Evolutionary conservation across 371 early-diverging fungal genomes (phyloP), one percentile per base, ranked within the genome.

Genomic region (Mucor circinelloides): DNA sequence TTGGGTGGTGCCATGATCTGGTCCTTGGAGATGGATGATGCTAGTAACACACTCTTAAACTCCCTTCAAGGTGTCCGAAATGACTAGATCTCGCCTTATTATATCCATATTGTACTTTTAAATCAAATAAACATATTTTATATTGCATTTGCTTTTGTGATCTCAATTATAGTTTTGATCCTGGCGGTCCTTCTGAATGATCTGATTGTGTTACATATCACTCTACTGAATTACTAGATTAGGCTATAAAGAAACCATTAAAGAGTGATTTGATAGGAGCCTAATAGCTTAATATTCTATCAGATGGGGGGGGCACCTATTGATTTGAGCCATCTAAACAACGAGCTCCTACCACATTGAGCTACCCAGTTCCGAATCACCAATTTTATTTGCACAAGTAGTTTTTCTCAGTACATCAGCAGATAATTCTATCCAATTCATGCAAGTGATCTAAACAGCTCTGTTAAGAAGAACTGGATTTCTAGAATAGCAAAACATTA

Each of bases 1-100:
- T 75, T 90, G 13, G 83, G 78, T 30, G 90, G 89, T 23, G 78
- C 85, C 42, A 83, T 88, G 80, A 68, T 90, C 15, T 91, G 89
- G 82, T 88, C 80, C 21, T 63, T 82, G 50, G 83, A 82, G 67
- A 82, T 82, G 83, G 82, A 82, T 57, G 79, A 79, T 48, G 25
- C 64, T 12, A 56, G 69, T 3, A 30, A 79, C 54, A 62, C 72
- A 34, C 66, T 82, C 4, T 62, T 82, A 36, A 72, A 68, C 15
- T 59, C 79, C 3, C 64, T 82, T 30, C 82, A 82, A 63, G 67
- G 61, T 48, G 67, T 79, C 19, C 72, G 81, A 60, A 38, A 65
- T 2, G 13, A 36, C 10, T 73, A 69, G 42, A 44, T 21, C 2
- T 52, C 12, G 23, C 0, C 23, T 7, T 7, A 52, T 2, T 52